phyloP scores from a whole-genome alignment of 169 alveolate genomes.

The Eimeria necatrix region DNA sequence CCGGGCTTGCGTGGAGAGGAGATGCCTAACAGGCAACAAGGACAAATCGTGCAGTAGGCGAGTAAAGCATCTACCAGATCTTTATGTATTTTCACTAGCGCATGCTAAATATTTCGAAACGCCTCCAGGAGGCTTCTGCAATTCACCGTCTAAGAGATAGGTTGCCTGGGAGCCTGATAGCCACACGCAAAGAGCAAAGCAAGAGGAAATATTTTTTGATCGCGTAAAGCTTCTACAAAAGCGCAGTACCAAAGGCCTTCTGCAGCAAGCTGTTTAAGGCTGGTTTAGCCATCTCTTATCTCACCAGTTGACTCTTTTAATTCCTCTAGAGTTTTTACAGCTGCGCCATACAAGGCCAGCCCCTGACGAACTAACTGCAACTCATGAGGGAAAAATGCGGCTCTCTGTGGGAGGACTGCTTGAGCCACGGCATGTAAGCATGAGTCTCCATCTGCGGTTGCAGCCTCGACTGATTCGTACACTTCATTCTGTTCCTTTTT shows the following conservation, averaged over 20 bases:
- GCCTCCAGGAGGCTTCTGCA: not conserved
- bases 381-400: constrained; percentile 57
- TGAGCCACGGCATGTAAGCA: constrained; percentile 5
- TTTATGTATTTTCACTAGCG: not conserved
- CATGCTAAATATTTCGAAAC: not conserved
- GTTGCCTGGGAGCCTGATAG: not conserved
- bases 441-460: constrained; percentile 55
- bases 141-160: constrained; percentile 33
- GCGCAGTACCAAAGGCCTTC: not conserved
- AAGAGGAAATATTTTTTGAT: too few relatives aligned
- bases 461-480: constrained; percentile 37
- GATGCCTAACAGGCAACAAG: constrained; percentile 23
- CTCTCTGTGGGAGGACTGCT: not conserved
- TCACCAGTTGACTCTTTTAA: not conserved
- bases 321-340: not conserved
- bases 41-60: not conserved
- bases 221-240: not conserved
- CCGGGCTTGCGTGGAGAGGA: constrained; percentile 32
- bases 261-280: too few relatives aligned
- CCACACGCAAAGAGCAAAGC: not conserved
- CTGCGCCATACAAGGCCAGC: constrained; percentile 48
- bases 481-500: constrained; percentile 12
- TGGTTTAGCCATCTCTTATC: too few relatives aligned
- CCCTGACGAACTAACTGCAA: constrained; percentile 57
- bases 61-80: not conserved